phyloP scores from a whole-genome alignment of 805 yeast genomes.

The Clavispora fructus region DNA sequence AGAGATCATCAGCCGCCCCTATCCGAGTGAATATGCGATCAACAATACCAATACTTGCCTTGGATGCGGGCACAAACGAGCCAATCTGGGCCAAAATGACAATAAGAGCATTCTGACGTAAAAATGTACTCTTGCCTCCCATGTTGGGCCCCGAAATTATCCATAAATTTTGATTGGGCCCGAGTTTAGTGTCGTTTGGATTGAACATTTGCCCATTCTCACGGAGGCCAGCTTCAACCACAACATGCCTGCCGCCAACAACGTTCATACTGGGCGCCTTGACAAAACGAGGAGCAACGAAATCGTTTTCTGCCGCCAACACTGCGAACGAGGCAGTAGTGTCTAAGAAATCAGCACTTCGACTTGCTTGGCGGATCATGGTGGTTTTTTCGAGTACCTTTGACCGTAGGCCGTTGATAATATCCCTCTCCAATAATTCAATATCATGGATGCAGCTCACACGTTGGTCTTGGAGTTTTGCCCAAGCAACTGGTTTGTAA shows the following conservation, averaged over 20 bases:
- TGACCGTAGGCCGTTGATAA: slow-evolving; percentile 46
- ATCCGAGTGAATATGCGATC: slow-evolving; percentile 46
- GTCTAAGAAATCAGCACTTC: slow-evolving; percentile 62
- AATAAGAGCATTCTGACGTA: slow-evolving; percentile 44
- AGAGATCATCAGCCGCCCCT: slow-evolving; percentile 29
- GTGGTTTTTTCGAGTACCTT: slow-evolving; percentile 41
- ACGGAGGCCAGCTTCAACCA: slow-evolving; percentile 54
- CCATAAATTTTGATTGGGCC: slow-evolving; percentile 14
- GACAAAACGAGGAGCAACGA: slow-evolving; percentile 62
- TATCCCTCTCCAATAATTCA: slow-evolving; percentile 46
- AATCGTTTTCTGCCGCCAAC: slow-evolving; percentile 61
- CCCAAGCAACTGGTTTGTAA: slow-evolving; percentile 43
- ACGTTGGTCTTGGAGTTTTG: slow-evolving; percentile 51
- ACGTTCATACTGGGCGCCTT: slow-evolving; percentile 37
- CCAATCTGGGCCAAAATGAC: slow-evolving; percentile 51
- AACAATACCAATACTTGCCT: slow-evolving; percentile 42
- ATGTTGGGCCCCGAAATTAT: slow-evolving; percentile 34
- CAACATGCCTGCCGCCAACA: slow-evolving; percentile 70
- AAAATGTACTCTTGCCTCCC: slow-evolving; percentile 53
- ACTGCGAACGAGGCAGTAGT: slow-evolving; percentile 66
- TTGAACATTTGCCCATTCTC: slow-evolving; percentile 42
- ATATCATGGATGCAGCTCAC: slow-evolving; percentile 45
- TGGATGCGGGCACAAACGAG: slow-evolving; percentile 47
- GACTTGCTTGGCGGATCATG: slow-evolving; percentile 46
- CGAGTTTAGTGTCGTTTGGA: slow-evolving; percentile 34